A percentile compares a stretch with the other conserved stretches of the same genome.
These are phyloP conservation scores for Soucietia sequanensis DNA, from an alignment of 805 yeast genomes.

Conservation along the genomic window DNA sequence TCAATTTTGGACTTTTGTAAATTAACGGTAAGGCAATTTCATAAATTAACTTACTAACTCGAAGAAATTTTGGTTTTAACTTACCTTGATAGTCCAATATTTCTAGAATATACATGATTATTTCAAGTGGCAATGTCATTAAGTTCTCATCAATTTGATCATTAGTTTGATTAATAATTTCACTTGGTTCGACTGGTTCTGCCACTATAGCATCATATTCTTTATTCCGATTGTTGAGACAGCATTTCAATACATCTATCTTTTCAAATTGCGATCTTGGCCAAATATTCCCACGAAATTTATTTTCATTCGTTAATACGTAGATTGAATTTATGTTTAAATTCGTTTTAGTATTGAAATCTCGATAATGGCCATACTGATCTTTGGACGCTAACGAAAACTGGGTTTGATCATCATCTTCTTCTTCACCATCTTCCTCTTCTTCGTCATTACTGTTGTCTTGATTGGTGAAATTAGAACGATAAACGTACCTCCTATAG, in stretches of 20 bases:
- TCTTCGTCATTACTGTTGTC: conserved; percentile 26
- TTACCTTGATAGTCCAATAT: conserved; percentile 25
- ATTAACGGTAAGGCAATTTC: conserved; percentile 58
- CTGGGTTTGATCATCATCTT: conserved; percentile 7
- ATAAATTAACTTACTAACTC: conserved; percentile 65
- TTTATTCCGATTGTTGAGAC: conserved; percentile 24
- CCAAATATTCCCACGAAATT: conserved; percentile 36
- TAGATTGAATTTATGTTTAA: conserved; percentile 31
- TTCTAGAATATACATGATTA: conserved; percentile 30
- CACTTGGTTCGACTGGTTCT: too few species aligned
- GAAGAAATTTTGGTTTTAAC: conserved; percentile 48
- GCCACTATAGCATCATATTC: conserved; percentile 16
- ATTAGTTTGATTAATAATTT: conserved; percentile 10
- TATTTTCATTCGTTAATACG: conserved; percentile 25
- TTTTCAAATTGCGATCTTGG: conserved; percentile 52
- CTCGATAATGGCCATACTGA: conserved; percentile 20
- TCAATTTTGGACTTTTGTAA: conserved; percentile 61
- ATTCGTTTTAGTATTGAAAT: conserved; percentile 23
- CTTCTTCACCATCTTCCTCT: conserved; percentile 17
- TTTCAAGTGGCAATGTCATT: conserved; percentile 36
- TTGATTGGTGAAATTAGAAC: conserved; percentile 30
- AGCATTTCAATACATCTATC: conserved; percentile 44
- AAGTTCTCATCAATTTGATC: conserved; percentile 21
- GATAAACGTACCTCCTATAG: conserved; percentile 70
- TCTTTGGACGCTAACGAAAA: conserved; percentile 8